A percentile compares a stretch with the other conserved stretches of the same genome.
Conservation (phyloP, 352 stramenopile species). For the Pythium rhizo-oryzae region DNA sequence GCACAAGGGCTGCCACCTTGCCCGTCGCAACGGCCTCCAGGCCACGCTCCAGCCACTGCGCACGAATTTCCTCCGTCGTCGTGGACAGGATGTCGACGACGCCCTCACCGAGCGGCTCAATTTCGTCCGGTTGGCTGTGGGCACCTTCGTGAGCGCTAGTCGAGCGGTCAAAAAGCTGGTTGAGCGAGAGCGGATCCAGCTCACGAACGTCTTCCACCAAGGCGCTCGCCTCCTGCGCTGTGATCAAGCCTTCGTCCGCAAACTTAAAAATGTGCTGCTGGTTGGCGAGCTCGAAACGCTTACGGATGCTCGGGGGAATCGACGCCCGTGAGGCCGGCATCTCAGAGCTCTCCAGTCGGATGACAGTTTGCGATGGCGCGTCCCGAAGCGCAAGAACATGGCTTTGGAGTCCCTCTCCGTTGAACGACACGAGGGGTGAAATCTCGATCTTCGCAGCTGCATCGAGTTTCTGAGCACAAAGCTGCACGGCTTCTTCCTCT, state of each 20-base stretch:
- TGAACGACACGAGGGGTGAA: conserved; percentile 87
- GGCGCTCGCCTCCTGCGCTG: conserved; percentile 33
- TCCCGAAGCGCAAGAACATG: conserved; percentile 35
- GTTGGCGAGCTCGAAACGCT: conserved; percentile 34
- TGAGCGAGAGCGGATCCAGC: conserved; percentile 38
- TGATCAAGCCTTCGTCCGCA: conserved; percentile 40
- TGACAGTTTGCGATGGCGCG: conserved; percentile 29
- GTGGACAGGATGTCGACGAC: conserved; percentile 46
- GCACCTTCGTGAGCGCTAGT: conserved; percentile 33
- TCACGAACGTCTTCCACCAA: conserved; percentile 42
- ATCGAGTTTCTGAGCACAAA: conserved; percentile 43
- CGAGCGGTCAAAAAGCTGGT: conserved; percentile 40
- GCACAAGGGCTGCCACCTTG: conserved; percentile 93
- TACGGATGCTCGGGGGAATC: conserved; percentile 42
- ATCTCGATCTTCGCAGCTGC: conserved; percentile 63
- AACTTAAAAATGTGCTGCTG: conserved; percentile 58
- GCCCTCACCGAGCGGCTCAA: conserved; percentile 43
- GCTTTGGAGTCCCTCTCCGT: conserved; percentile 74
- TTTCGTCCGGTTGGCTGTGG: conserved; percentile 26
- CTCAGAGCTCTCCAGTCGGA: conserved; percentile 43
- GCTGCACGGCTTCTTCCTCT: conserved; percentile 31
- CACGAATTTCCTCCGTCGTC: conserved; percentile 29
- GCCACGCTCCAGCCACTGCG: conserved; percentile 48
- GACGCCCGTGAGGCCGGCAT: conserved; percentile 29
- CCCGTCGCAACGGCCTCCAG: conserved; percentile 83